phyloP scores from a whole-genome alignment of 768 basidiomycete species.

The Neoboletus brunneissimus region DNA sequence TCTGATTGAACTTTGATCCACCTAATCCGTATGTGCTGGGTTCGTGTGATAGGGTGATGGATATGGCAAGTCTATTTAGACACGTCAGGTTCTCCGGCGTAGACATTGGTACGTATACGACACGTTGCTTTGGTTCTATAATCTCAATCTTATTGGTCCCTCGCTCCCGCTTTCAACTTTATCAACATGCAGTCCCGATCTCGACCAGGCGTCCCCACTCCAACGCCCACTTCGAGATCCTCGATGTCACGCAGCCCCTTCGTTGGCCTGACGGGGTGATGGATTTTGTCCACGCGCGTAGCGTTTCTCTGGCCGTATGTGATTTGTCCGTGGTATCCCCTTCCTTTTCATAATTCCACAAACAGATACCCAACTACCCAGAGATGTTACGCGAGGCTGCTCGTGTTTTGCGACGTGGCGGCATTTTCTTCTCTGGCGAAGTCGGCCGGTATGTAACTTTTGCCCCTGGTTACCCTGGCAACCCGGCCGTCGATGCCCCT shows the following conservation, averaged over 20 bases:
- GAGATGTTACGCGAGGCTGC: slow-evolving; percentile 53
- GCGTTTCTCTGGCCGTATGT: slow-evolving; percentile 59
- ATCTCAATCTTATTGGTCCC: slow-evolving; percentile 12
- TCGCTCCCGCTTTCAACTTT: slow-evolving; percentile 2
- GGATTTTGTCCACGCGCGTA: slow-evolving; percentile 67
- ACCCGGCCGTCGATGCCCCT: slow-evolving; percentile 23
- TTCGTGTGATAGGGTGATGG: slow-evolving; percentile 55
- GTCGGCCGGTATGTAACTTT: slow-evolving; percentile 47
- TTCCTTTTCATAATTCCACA: slow-evolving; percentile 15
- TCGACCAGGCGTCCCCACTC: slow-evolving; percentile 56
- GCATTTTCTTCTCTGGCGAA: slow-evolving; percentile 66
- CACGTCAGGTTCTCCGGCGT: slow-evolving; percentile 64
- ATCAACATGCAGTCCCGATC: slow-evolving; percentile 56
- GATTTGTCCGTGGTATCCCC: not conserved
- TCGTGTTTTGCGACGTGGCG: slow-evolving; percentile 67
- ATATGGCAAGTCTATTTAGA: slow-evolving; percentile 68
- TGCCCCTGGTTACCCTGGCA: slow-evolving; percentile 32
- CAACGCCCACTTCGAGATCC: slow-evolving; percentile 67
- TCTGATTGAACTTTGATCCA: slow-evolving; percentile 16
- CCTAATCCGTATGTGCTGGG: slow-evolving; percentile 12
- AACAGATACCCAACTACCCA: slow-evolving; percentile 55
- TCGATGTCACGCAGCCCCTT: slow-evolving; percentile 53
- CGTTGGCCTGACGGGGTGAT: slow-evolving; percentile 54
- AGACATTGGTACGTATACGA: slow-evolving; percentile 62
- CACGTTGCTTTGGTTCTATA: slow-evolving; percentile 11